phyloP scores from a whole-genome alignment of 176 grass and related monocot species.

The Oryza coarctata region DNA sequence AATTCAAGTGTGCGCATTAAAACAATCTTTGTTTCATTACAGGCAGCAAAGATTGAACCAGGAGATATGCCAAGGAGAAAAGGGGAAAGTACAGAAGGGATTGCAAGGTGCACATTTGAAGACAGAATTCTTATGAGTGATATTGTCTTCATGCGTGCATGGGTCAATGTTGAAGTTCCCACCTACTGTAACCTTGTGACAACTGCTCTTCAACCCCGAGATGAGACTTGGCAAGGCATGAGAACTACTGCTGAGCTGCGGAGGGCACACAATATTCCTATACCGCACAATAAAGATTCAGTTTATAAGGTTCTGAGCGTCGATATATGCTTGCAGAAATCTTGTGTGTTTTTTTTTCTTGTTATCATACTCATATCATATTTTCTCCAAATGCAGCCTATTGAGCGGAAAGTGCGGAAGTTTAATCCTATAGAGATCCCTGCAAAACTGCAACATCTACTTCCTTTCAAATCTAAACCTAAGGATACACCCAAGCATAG shows the following conservation, averaged over 20 bases:
- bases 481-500: constrained; percentile 58
- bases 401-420: constrained; percentile 77
- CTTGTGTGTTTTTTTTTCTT: constrained; percentile 3
- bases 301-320: constrained; percentile 66
- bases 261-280: constrained; percentile 52
- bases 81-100: constrained; percentile 75
- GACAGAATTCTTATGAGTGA: constrained; percentile 98
- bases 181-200: constrained; percentile 69
- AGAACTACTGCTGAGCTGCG: constrained; percentile 77
- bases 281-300: constrained; percentile 87
- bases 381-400: constrained; percentile 52
- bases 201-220: constrained; percentile 72
- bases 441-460: constrained; percentile 66
- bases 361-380: neutral
- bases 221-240: constrained; percentile 81
- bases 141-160: constrained; percentile 93
- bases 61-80: constrained; percentile 67
- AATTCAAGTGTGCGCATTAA: neutral
- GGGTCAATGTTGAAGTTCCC: constrained; percentile 85
- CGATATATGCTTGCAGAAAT: neutral
- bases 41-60: constrained; percentile 75
- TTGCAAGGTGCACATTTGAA: constrained; percentile 97
- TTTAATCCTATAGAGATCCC: constrained; percentile 84
- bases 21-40: constrained; percentile 31
- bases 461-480: constrained; percentile 82